Evolutionary conservation across 257 asterid species (phyloP).

Genomic region (Verbascum thapsus): DNA sequence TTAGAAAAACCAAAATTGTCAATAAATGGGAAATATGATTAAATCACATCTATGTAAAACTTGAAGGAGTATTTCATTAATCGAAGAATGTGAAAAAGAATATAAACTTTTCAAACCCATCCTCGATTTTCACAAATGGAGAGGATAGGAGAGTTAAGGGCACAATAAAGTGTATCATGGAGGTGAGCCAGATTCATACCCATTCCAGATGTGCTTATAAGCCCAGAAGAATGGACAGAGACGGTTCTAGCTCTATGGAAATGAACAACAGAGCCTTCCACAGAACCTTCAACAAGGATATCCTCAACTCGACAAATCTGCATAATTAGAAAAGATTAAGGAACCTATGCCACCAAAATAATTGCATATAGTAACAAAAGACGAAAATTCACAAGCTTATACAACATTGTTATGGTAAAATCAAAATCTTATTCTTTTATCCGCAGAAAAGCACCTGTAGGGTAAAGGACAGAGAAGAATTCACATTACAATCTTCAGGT

Average conservation of each 20-base stretch:
- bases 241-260: conserved; percentile 94
- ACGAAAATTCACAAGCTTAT: conserved; percentile 10
- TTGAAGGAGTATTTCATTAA: conserved; percentile 5
- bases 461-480: conserved; percentile 94
- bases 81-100: conserved; percentile 16
- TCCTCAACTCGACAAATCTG: conserved; percentile 99
- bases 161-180: neutral
- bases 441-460: conserved; percentile 74
- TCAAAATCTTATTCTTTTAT: conserved; percentile 7
- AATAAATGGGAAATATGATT: conserved; percentile 2
- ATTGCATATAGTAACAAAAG: conserved; percentile 20
- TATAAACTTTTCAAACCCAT: conserved; percentile 1
- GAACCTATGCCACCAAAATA: conserved; percentile 15
- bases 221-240: conserved; percentile 69
- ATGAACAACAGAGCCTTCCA: conserved; percentile 98
- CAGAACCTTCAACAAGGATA: conserved; percentile 86
- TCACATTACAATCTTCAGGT: conserved; percentile 99
- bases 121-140: conserved; percentile 8
- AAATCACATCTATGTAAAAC: neutral
- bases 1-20: conserved; percentile 25
- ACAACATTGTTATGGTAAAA: conserved; percentile 16
- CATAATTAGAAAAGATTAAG: conserved; percentile 18
- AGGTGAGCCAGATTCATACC: conserved; percentile 49
- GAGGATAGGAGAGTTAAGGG: conserved; percentile 10
- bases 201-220: conserved; percentile 91